These are phyloP conservation scores for Clavulina sp. DNA, from an alignment of 768 basidiomycete species.

Conservation along the genomic window DNA sequence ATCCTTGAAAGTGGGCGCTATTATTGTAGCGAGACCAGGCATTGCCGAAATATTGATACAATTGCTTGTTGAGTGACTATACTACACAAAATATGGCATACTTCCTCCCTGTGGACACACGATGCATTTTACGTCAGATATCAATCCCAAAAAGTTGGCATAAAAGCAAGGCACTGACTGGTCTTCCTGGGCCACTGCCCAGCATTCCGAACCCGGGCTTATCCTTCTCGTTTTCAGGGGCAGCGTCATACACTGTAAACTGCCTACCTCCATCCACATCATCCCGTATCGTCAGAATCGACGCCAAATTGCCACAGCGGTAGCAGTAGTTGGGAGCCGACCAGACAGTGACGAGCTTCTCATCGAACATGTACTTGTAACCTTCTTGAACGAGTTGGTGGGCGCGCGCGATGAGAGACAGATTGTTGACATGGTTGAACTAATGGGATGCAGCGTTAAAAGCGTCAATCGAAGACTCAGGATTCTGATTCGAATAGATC, in stretches of 20 bases:
- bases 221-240: conserved; percentile 77
- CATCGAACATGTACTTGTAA: conserved; percentile 24
- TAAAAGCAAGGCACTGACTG: not conserved
- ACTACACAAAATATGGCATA: conserved; percentile 38
- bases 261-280: conserved; percentile 32
- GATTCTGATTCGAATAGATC: no score
- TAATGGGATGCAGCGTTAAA: conserved; percentile 19
- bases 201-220: conserved; percentile 51
- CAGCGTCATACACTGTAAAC: conserved; percentile 77
- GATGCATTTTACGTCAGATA: not conserved
- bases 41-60: no score
- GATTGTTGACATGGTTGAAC: conserved; percentile 87
- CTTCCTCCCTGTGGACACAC: conserved; percentile 23
- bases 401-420: conserved; percentile 79
- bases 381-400: conserved; percentile 96
- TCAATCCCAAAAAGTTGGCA: not conserved
- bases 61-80: no score
- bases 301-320: conserved; percentile 78
- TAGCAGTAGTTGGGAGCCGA: conserved; percentile 80
- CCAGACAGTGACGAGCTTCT: conserved; percentile 70
- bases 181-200: conserved; percentile 42
- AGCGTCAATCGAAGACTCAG: not conserved
- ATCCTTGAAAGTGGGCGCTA: no score
- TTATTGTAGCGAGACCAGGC: no score
- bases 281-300: conserved; percentile 70